Percentiles rank a stretch among this genome's conserved stretches.
These are phyloP conservation scores for Exidia glandulosa DNA, from an alignment of 768 basidiomycete genomes.

Conservation along the genomic window DNA sequence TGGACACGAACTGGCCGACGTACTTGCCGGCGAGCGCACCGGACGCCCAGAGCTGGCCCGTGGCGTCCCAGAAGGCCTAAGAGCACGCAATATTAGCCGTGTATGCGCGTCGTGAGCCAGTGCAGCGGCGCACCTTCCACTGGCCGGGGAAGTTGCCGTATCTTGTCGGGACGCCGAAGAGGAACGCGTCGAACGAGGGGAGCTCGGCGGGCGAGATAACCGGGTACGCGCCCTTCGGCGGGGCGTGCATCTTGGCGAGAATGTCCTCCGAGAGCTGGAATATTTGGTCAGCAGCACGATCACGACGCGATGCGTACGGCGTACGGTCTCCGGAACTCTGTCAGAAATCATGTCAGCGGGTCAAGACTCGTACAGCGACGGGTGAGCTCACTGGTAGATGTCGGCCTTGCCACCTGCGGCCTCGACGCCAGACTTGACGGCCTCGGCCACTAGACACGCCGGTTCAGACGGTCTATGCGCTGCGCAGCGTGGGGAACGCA, in stretches of 20 bases:
- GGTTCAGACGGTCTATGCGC: neutral
- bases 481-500: constrained; percentile 23
- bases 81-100: neutral
- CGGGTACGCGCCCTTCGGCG: constrained; percentile 62
- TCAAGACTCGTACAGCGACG: neutral
- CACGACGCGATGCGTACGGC: no score
- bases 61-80: constrained; percentile 69
- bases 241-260: constrained; percentile 57
- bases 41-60: constrained; percentile 50
- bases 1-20: constrained; percentile 63
- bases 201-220: constrained; percentile 47
- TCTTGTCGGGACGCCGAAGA: constrained; percentile 72
- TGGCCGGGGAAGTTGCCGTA: constrained; percentile 75
- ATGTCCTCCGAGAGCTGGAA: constrained; percentile 56
- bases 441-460: constrained; percentile 44
- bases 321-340: neutral
- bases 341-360: neutral
- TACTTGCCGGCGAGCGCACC: constrained; percentile 65
- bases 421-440: constrained; percentile 27
- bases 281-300: no score
- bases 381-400: constrained; percentile 33
- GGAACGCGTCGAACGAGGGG: constrained; percentile 51
- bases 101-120: neutral
- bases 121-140: constrained; percentile 43
- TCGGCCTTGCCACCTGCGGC: constrained; percentile 31